Conservation (phyloP, 1,284 basidiomycete species). For the Rhizoctonia solani region DNA sequence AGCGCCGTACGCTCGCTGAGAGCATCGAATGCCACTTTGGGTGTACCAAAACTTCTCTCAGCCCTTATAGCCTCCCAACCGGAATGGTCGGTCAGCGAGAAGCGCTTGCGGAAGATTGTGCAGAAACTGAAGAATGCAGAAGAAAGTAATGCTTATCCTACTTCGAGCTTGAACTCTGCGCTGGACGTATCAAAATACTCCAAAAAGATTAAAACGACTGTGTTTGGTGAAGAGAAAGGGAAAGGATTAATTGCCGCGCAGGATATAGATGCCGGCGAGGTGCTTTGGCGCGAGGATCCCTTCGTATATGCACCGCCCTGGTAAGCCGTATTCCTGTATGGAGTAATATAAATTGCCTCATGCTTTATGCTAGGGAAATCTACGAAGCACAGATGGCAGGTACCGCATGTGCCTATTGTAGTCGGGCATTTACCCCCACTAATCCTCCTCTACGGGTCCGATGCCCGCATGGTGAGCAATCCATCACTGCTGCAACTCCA, state of each 20-base stretch:
- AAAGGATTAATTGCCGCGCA: constrained; percentile 80
- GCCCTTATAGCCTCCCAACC: constrained; percentile 62
- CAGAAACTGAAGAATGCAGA: constrained; percentile 50
- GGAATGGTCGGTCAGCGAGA: constrained; percentile 79
- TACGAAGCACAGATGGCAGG: constrained; percentile 64
- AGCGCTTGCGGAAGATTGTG: constrained; percentile 67
- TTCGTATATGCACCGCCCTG: constrained; percentile 47
- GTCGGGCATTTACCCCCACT: constrained; percentile 59
- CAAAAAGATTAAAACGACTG: constrained; percentile 64
- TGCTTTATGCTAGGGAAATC: constrained; percentile 58
- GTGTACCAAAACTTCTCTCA: constrained; percentile 70
- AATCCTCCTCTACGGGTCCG: constrained; percentile 48
- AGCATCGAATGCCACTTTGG: constrained; percentile 62
- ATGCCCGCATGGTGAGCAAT: constrained; percentile 6
- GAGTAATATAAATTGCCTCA: constrained; percentile 60
- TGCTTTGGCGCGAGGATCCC: constrained; percentile 75
- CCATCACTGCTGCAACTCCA: constrained; percentile 44
- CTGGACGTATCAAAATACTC: constrained; percentile 67
- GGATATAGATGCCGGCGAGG: constrained; percentile 68
- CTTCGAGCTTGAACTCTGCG: constrained; percentile 66
- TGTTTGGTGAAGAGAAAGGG: constrained; percentile 74
- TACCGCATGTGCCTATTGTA: constrained; percentile 66
- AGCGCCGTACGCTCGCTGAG: constrained; percentile 51
- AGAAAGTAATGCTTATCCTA: constrained; percentile 55
- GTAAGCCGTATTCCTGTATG: constrained; percentile 51